Conservation (phyloP, 139 green algal genomes). For the Spirogloea muscicola region DNA sequence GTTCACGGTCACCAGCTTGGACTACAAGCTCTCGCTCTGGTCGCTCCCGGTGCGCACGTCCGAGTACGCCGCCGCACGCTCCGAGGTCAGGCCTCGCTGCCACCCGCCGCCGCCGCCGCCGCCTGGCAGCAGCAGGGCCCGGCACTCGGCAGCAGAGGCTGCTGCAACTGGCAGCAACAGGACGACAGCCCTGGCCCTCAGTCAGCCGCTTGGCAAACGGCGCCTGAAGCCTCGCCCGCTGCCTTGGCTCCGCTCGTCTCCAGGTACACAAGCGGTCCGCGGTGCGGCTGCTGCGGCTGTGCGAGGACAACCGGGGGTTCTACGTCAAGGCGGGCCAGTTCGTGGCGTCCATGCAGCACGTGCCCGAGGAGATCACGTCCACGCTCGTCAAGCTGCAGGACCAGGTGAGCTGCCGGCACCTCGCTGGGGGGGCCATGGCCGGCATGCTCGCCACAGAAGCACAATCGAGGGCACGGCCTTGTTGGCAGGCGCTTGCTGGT, state of each 20-base stretch:
- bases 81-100: constrained; percentile 36
- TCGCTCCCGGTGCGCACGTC: constrained; percentile 1
- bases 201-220: not conserved
- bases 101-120: no score
- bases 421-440: no score
- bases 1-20: constrained; percentile 42
- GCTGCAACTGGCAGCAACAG: no score
- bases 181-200: no score
- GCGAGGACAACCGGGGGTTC: constrained; percentile 46
- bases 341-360: constrained; percentile 43
- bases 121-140: no score
- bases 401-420: constrained; percentile 13
- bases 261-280: constrained; percentile 35
- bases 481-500: no score
- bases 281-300: constrained; percentile 34
- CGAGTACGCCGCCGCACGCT: constrained; percentile 30
- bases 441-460: no score
- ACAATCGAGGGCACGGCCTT: no score
- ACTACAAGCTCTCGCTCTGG: constrained; percentile 40
- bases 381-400: constrained; percentile 47
- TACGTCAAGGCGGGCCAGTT: constrained; percentile 55
- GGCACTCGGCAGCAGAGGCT: no score
- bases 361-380: constrained; percentile 44
- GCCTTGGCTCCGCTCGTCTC: not conserved
- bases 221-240: not conserved